Percentiles rank a stretch among this genome's conserved stretches.
Evolutionary conservation across 192 early-diverging fungal species (phyloP).

Genomic region (Linderina pennispora): DNA sequence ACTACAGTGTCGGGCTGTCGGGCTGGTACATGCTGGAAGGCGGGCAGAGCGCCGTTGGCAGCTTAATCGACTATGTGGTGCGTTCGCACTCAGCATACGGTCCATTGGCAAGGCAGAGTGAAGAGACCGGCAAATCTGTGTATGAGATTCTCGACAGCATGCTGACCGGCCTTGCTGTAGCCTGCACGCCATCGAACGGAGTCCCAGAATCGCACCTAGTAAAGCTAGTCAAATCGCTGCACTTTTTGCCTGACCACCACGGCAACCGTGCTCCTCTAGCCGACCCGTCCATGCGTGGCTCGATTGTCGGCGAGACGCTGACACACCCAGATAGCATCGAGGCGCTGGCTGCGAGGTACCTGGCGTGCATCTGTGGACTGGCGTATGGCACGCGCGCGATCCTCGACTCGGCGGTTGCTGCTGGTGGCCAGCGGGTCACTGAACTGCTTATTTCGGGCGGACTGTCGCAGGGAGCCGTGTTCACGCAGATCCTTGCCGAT

Average conservation of each 20-base stretch:
- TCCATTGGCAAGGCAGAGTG: constrained; percentile 7
- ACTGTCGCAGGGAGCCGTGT: constrained; percentile 54
- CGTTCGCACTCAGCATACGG: constrained; percentile 51
- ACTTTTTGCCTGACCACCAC: constrained; percentile 72
- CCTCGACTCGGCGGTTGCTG: constrained; percentile 41
- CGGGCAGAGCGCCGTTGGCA: constrained; percentile 68
- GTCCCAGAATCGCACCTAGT: constrained; percentile 10
- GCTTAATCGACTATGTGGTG: constrained; percentile 57
- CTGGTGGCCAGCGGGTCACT: constrained; percentile 49
- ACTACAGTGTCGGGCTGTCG: constrained; percentile 51
- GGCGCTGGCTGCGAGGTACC: constrained; percentile 50
- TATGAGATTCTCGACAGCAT: background rate
- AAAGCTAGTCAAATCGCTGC: constrained; percentile 42
- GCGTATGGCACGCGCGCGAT: constrained; percentile 61
- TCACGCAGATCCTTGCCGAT: constrained; percentile 58
- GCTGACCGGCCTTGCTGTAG: background rate
- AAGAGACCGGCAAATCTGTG: background rate
- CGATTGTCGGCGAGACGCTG: constrained; percentile 49
- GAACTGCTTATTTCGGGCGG: constrained; percentile 63
- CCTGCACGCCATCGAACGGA: background rate
- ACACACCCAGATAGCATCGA: constrained; percentile 20
- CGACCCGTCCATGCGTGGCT: constrained; percentile 57
- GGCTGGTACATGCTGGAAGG: constrained; percentile 59
- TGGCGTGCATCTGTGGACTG: constrained; percentile 55
- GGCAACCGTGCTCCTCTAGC: constrained; percentile 69